Percentiles rank a stretch among this genome's conserved stretches.
Evolutionary conservation across 164 flowering plant species (phyloP).

Genomic region (Dillenia suffruticosa): DNA sequence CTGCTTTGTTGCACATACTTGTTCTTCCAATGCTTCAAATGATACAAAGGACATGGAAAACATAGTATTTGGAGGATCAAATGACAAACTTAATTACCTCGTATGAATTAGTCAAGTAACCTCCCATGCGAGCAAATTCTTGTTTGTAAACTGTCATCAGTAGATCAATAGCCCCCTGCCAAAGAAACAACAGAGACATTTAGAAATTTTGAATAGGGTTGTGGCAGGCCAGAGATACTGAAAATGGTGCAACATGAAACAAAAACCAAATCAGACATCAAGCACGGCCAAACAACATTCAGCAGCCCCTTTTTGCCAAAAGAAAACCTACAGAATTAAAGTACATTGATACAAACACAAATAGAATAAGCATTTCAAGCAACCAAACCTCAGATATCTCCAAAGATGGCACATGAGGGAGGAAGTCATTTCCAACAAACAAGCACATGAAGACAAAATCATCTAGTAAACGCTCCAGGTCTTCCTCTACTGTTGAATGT

Average conservation of each 20-base stretch:
- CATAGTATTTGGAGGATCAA: neutral
- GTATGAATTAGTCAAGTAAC: slow-evolving; percentile 43
- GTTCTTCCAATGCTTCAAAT: too few species aligned
- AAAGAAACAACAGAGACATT: slow-evolving; percentile 1
- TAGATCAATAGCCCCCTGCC: slow-evolving; percentile 48
- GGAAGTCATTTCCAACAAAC: slow-evolving; percentile 63
- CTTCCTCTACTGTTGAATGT: slow-evolving; percentile 16
- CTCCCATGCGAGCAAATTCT: slow-evolving; percentile 49
- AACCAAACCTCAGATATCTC: slow-evolving; percentile 41
- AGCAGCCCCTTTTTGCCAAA: too few species aligned
- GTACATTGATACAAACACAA: too few species aligned
- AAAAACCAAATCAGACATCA: neutral
- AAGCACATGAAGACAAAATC: slow-evolving; percentile 63
- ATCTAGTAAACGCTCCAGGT: slow-evolving; percentile 52
- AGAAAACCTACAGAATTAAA: too few species aligned
- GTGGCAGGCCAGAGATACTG: too few species aligned
- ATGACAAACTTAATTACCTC: slow-evolving; percentile 24
- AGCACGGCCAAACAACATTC: neutral
- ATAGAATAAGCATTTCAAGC: neutral
- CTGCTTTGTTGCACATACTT: too few species aligned
- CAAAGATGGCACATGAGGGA: slow-evolving; percentile 56
- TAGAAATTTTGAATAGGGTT: too few species aligned
- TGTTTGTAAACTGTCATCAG: slow-evolving; percentile 46
- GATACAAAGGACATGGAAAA: too few species aligned
- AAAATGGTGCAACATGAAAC: neutral